Conservation (phyloP, 805 yeast species). For the Sungouiella blattae region DNA sequence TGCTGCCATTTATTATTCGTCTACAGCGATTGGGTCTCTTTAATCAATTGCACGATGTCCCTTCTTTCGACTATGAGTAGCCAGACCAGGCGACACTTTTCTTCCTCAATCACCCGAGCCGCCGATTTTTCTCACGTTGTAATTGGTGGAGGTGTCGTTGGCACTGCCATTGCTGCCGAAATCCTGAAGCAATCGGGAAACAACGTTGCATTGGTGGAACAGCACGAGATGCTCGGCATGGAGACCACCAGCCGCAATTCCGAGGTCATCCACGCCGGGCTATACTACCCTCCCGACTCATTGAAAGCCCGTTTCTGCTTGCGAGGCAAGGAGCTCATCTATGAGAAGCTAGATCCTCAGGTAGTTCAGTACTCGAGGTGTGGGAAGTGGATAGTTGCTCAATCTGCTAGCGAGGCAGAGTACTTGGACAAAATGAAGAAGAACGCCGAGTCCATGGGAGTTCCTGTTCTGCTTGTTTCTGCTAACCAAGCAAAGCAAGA, state of each 20-base stretch:
- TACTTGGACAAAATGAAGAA: slow-evolving; percentile 52
- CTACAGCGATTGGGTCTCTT: too few relatives aligned
- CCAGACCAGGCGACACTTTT: too few relatives aligned
- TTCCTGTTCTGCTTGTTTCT: slow-evolving; percentile 56
- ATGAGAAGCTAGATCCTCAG: slow-evolving; percentile 30
- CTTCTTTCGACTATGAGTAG: too few relatives aligned
- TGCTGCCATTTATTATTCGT: too few relatives aligned
- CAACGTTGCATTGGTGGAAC: slow-evolving; percentile 64
- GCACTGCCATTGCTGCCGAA: slow-evolving; percentile 76
- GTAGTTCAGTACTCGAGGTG: slow-evolving; percentile 56
- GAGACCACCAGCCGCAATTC: slow-evolving; percentile 90
- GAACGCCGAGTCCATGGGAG: slow-evolving; percentile 49
- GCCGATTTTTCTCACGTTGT: slow-evolving; percentile 66
- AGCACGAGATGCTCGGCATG: slow-evolving; percentile 60
- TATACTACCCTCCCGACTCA: slow-evolving; percentile 70
- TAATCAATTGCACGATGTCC: too few relatives aligned
- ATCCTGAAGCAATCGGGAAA: slow-evolving; percentile 44
- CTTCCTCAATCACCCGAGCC: too few relatives aligned
- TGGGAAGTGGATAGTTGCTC: slow-evolving; percentile 90
- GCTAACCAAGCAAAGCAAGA: slow-evolving; percentile 38
- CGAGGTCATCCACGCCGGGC: slow-evolving; percentile 90
- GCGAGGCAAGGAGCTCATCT: slow-evolving; percentile 68
- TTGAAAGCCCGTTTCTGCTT: slow-evolving; percentile 70
- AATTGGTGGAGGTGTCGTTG: slow-evolving; percentile 84
- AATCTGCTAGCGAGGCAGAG: slow-evolving; percentile 57